Conservation (phyloP, 1,284 basidiomycete genomes). For the Anthracocystis setariae region DNA sequence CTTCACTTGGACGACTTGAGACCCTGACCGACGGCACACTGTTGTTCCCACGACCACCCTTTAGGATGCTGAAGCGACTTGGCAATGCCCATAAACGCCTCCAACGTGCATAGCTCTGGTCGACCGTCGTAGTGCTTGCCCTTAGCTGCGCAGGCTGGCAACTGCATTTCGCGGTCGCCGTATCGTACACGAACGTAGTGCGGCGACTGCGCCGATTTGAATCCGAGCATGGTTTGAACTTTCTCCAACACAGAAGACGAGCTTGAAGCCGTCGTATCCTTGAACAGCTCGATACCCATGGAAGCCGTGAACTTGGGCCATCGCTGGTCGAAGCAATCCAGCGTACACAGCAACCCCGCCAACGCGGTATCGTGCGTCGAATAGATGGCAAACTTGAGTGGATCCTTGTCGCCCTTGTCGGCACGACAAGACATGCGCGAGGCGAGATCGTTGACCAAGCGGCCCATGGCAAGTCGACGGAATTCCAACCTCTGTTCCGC, state of each 20-base stretch:
- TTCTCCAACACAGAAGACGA: slow-evolving; percentile 23
- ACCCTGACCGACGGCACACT: slow-evolving; percentile 53
- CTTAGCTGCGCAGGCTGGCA: slow-evolving; percentile 76
- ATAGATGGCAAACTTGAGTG: slow-evolving; percentile 70
- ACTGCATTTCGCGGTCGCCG: slow-evolving; percentile 75
- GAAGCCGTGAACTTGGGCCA: slow-evolving; percentile 68
- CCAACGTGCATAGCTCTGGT: slow-evolving; percentile 80
- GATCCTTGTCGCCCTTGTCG: slow-evolving; percentile 35
- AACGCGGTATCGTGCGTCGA: slow-evolving; percentile 76
- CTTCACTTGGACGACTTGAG: slow-evolving; percentile 48
- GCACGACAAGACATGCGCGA: slow-evolving; percentile 71
- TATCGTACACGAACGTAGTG: slow-evolving; percentile 77
- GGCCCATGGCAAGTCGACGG: slow-evolving; percentile 80
- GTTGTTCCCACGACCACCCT: slow-evolving; percentile 54
- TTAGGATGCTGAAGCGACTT: slow-evolving; percentile 57
- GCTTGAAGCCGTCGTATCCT: slow-evolving; percentile 24
- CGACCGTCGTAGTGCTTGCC: slow-evolving; percentile 78
- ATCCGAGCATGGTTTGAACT: slow-evolving; percentile 16
- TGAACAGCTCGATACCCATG: slow-evolving; percentile 60
- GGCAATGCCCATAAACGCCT: slow-evolving; percentile 72
- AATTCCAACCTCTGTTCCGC: slow-evolving; percentile 73
- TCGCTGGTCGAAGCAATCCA: slow-evolving; percentile 81
- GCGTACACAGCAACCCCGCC: slow-evolving; percentile 75
- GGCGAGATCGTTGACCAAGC: slow-evolving; percentile 75
- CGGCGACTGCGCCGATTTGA: slow-evolving; percentile 26